A percentile compares a stretch with the other conserved stretches of the same genome.
phyloP scores from a whole-genome alignment of 371 early-diverging fungal genomes.

The Circinella umbellata region DNA sequence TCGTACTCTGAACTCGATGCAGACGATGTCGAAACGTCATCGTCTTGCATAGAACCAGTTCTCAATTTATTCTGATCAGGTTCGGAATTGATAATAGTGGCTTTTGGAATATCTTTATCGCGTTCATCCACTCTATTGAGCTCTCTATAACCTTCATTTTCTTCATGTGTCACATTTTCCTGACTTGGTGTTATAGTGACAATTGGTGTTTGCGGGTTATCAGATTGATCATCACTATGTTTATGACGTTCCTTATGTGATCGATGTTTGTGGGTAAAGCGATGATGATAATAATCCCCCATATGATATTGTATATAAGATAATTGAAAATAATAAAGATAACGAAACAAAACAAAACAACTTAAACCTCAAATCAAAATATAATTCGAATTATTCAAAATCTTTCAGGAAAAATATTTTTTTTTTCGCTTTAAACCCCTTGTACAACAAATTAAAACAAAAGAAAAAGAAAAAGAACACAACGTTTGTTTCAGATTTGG shows the following conservation, averaged over 20 bases:
- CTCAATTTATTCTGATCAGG: slow-evolving; percentile 9
- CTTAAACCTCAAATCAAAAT: neutral
- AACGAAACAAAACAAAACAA: neutral
- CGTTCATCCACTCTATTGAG: slow-evolving; percentile 1
- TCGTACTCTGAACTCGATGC: too few species aligned
- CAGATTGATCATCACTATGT: neutral
- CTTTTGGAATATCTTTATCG: slow-evolving; percentile 12
- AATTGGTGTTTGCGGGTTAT: neutral
- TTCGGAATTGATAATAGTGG: slow-evolving; percentile 14
- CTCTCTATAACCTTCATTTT: neutral
- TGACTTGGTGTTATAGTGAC: neutral
- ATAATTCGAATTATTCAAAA: too few species aligned
- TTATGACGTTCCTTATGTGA: neutral
- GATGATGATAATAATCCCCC: neutral
- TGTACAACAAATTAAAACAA: neutral
- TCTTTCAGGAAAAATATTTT: too few species aligned
- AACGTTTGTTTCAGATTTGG: neutral
- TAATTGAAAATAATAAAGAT: neutral
- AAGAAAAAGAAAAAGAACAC: neutral
- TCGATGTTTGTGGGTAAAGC: too few species aligned
- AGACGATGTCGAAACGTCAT: too few species aligned
- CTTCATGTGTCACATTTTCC: neutral
- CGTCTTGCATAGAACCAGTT: neutral
- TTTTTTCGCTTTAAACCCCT: neutral
- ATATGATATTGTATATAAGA: neutral